Base-by-base conservation (phyloP, 2,329 filamentous ascomycete species). In the Incumbomyces lentus region DNA sequence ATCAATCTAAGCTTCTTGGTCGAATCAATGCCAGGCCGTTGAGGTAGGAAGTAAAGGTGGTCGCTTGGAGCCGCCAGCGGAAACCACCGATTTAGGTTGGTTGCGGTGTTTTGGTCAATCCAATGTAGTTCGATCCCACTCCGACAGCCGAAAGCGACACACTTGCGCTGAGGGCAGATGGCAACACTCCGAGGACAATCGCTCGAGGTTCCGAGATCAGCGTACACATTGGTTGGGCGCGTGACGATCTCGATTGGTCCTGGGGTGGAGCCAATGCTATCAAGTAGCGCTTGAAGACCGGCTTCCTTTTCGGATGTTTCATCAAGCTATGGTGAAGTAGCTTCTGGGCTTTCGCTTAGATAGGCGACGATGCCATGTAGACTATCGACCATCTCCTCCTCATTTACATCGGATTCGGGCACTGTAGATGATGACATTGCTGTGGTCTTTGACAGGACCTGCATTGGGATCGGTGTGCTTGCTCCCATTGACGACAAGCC, bases 161-260 rank as follows among this genome's bases (percentile, higher is more conserved):
- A 82, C 42, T 72, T 71, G 38, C 76, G 70, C 48, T 79, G 75
- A n/a, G 79, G 79, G 53, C 76, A 82, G 30, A 84, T 74, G 0
- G 79, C 75, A 8, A 83, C 72, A 33, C 76, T 81, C n/a, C 75
- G 72, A 11, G 81, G 80, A 13, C 75, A 75, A 51, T 82, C 78
- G 44, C 82, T 74, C 32, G 72, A 63, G 1, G 73, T 76, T 56
- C 79, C 81, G 34, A 84, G 57, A 50, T 75, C 68, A 34, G 70
- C 66, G 56, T 71, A 74, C 41, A 56, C 47, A 29, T 52, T 50
- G 6, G 52, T 47, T 22, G 55, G 48, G 17, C 52, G 38, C 6
- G 41, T 36, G 17, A 34, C 44, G 6, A 43, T 49, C 19, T 32
- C 38, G 6, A 47, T 16, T 13, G 40, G 32, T n/a, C 48, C 40